These are phyloP conservation scores for Eryngium alpinum DNA, from an alignment of 140 eudicot genomes.

Conservation along the genomic window DNA sequence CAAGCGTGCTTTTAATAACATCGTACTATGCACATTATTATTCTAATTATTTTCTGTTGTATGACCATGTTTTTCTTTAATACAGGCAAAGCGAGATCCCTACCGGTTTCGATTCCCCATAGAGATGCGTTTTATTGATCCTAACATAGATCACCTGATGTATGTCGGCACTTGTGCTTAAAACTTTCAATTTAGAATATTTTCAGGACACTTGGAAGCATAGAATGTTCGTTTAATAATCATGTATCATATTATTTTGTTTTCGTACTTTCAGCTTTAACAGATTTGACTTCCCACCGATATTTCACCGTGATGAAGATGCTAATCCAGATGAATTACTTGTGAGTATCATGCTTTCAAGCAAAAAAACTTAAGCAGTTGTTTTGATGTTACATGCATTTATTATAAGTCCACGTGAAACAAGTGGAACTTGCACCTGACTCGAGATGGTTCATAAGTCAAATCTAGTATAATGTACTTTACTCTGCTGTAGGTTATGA, in stretches of 20 bases:
- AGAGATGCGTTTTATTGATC: slow-evolving; percentile 93
- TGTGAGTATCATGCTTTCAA: slow-evolving; percentile 40
- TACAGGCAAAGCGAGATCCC: slow-evolving; percentile 98
- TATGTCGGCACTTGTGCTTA: slow-evolving; percentile 25
- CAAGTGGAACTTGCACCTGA: background rate
- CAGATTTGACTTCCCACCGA: slow-evolving; percentile 85
- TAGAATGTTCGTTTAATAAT: background rate
- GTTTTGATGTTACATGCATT: background rate
- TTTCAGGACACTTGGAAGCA: background rate
- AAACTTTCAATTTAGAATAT: background rate
- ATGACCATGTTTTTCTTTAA: slow-evolving; percentile 6
- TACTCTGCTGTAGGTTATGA: background rate
- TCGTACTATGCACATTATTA: background rate
- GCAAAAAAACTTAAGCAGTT: background rate
- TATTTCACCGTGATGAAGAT: slow-evolving; percentile 87
- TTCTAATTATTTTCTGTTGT: background rate
- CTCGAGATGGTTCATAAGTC: background rate
- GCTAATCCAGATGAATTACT: slow-evolving; percentile 77
- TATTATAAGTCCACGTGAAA: background rate
- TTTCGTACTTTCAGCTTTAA: slow-evolving; percentile 61
- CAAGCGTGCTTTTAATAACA: background rate
- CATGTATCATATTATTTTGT: background rate
- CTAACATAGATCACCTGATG: slow-evolving; percentile 95
- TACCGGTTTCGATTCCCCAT: slow-evolving; percentile 92
- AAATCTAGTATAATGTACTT: background rate